Percentiles rank a stretch among this genome's conserved stretches.
phyloP scores from a whole-genome alignment of 148 eudicot genomes.

The Cornus florida region DNA sequence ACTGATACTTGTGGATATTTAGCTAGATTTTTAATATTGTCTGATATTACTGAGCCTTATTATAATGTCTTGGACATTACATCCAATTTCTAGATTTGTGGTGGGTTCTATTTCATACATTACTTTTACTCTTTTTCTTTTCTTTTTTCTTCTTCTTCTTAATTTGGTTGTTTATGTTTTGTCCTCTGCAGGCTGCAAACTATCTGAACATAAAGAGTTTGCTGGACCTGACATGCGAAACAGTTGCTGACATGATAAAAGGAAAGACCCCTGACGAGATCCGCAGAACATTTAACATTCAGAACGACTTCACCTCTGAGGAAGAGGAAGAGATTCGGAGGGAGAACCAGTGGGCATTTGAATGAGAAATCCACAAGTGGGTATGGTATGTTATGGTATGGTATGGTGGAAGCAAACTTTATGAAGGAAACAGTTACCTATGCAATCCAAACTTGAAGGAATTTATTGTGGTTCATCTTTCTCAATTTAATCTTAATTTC shows the following conservation, averaged over 20 bases:
- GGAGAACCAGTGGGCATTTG: conserved; percentile 49
- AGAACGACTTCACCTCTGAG: conserved; percentile 44
- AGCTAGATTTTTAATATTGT: not conserved
- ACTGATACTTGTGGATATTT: too few species aligned
- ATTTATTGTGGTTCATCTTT: conserved; percentile 9
- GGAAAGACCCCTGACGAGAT: conserved; percentile 49
- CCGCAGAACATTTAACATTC: conserved; percentile 42
- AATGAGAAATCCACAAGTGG: conserved; percentile 9
- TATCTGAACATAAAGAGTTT: conserved; percentile 44
- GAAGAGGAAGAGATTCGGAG: conserved; percentile 46
- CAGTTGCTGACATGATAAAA: conserved; percentile 44
- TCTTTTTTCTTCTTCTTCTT: too few species aligned
- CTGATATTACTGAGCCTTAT: not conserved
- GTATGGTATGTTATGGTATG: too few species aligned
- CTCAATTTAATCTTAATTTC: not conserved
- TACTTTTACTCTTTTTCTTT: not conserved
- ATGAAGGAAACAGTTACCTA: too few species aligned
- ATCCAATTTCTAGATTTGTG: not conserved
- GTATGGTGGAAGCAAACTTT: too few species aligned
- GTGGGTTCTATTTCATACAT: not conserved
- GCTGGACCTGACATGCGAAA: conserved; percentile 43
- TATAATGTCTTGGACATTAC: not conserved
- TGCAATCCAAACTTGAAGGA: not conserved
- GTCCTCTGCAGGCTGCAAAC: conserved; percentile 36
- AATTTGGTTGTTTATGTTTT: not conserved